phyloP scores from a whole-genome alignment of 2,329 filamentous ascomycete genomes.

The Parascedosporium putredinis region DNA sequence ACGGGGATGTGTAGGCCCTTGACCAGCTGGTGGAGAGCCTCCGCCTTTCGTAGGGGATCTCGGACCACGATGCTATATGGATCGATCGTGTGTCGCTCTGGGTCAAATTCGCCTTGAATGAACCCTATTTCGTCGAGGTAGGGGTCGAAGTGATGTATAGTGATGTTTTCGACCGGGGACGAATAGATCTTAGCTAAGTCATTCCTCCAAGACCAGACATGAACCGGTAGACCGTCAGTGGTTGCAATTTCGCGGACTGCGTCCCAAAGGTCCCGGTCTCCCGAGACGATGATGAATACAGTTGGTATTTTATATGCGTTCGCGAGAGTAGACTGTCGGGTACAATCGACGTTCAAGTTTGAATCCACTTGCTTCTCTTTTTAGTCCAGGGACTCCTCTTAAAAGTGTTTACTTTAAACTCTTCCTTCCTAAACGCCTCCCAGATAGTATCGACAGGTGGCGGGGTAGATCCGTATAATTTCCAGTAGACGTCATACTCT shows the following conservation, averaged over 20 bases:
- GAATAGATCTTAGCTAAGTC: not conserved
- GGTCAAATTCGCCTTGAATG: not conserved
- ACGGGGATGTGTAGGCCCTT: too few species aligned
- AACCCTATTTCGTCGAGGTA: not conserved
- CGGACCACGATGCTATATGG: not conserved
- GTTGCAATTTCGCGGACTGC: not conserved
- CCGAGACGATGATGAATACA: conserved; percentile 4
- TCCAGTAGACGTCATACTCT: not conserved
- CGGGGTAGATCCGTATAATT: not conserved
- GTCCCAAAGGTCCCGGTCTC: not conserved
- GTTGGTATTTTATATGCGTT: too few species aligned
- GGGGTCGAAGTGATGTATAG: not conserved
- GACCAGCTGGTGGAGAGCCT: too few species aligned
- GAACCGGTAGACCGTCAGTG: not conserved
- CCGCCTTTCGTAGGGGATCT: not conserved
- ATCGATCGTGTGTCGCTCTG: not conserved
- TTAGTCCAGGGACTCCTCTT: not conserved
- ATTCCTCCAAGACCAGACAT: not conserved
- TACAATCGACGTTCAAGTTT: not conserved
- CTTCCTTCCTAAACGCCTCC: not conserved
- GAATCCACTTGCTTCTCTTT: not conserved
- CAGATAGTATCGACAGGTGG: conserved; percentile 2
- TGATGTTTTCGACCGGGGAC: not conserved
- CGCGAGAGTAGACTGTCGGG: too few species aligned
- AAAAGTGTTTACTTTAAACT: not conserved